These are phyloP conservation scores for Leccinum cinnamomeum DNA, from an alignment of 1,284 basidiomycete species.

Conservation along the genomic window DNA sequence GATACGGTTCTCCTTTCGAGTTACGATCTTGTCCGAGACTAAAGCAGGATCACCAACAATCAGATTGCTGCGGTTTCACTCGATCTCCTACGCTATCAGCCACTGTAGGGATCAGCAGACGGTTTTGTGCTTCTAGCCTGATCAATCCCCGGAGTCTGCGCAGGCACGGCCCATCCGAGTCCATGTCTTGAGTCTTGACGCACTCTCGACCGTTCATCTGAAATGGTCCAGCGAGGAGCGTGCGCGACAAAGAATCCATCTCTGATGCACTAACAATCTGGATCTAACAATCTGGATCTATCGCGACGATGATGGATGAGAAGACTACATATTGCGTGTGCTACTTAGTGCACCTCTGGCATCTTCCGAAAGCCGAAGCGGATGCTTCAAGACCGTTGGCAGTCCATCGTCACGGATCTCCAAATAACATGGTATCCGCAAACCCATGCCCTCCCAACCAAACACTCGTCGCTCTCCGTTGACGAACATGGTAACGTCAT, in stretches of 20 bases:
- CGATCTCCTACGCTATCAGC: not conserved
- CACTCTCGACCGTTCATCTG: not conserved
- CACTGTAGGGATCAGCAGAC: not conserved
- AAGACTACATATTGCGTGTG: not conserved
- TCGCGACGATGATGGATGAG: not conserved
- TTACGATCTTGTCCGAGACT: not conserved
- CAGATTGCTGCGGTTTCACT: not conserved
- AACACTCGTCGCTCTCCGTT: not conserved
- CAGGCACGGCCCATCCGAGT: not conserved
- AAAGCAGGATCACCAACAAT: not conserved
- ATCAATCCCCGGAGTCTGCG: no score
- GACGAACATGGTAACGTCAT: not conserved
- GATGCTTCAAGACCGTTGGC: no score
- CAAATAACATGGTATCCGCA: not conserved
- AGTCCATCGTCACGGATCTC: not conserved
- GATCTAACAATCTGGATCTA: not conserved
- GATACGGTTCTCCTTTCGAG: not conserved
- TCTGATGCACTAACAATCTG: not conserved
- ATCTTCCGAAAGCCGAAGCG: not conserved
- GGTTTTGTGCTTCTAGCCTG: no score
- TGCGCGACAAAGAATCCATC: not conserved
- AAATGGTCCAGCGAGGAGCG: not conserved
- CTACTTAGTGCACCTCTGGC: not conserved
- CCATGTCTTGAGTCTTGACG: not conserved
- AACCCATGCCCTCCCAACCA: not conserved